Base-by-base conservation (phyloP, 257 asterid species). In the Salvia hispanica region DNA sequence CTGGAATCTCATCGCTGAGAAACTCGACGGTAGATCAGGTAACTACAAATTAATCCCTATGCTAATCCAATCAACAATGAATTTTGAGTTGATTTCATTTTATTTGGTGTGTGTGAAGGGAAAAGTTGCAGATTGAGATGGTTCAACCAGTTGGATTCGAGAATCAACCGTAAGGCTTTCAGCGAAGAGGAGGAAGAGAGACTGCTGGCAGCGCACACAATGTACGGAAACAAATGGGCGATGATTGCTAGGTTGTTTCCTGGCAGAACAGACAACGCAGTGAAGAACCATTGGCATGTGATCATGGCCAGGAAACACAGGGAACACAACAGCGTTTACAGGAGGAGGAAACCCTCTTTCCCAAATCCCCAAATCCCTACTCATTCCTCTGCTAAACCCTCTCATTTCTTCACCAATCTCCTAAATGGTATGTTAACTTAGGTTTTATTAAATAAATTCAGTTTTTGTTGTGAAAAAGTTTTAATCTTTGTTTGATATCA, bases 251-350 rank as follows among this genome's bases (percentile, higher is more conserved):
- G 76, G 48, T 77, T 83, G 10, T 83, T 83, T 46, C 84, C 85
- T 2, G 84, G 85, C 3, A 71, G 88, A 34, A 83, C 88, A 2
- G 88, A 83, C 50, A 83, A 83, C 50, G 83, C 88, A 7, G 88
- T 83, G 7, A 83, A 83, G 80, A 83, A 83, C 58, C 88, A 83
- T 65, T 83, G 83, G 83, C 88, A 83, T 68, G 88, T 83, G 57
- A 80, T 80, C 3, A 83, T 73, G 82, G 85, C 88, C 25, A 75
- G 88, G 46, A 80, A 78, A 3, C 73, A 75, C 83, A 72, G 85
- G 13, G 85, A 77, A 28, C 70, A 74, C 3, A 80, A 51, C 71
- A 59, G 76, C 52, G 74, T 67, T 46, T 80, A 77, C 81, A 73
- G 82, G 14, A 70, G 85, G 45, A 80, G 78, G 54, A 76, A 70